Base-by-base conservation (phyloP, 2,329 filamentous ascomycete genomes). In the Alternaria longipes region DNA sequence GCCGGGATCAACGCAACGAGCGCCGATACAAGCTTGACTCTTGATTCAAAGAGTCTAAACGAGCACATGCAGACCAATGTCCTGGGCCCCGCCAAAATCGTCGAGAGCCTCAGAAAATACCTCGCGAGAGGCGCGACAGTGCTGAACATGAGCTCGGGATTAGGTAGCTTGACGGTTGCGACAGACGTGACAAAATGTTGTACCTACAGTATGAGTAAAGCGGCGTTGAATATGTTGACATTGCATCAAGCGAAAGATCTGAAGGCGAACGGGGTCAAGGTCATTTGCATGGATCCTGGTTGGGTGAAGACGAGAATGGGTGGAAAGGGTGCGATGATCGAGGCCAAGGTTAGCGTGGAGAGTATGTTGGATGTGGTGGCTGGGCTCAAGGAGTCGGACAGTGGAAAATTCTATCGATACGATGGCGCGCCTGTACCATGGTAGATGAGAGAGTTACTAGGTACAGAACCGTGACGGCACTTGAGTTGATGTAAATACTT, bases 51-150 rank as follows among this genome's bases (percentile, higher is more conserved):
- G 1, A 77, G 74, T 2, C 64, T 84, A 28, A 41, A 74, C 2
- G 66, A 76, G n/a, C 79, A 83, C 50, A 79, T 85, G 51, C 70
- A 75, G 26, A 71, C 79, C 63, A 85, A 85, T 56, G 82, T 84
- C 4, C 56, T 84, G 18, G 83, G 83, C 0, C 83, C 83, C 0
- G 82, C 82, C 1, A 82, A 82, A 58, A 76, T 80, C 7, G 77
- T 83, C 0, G 75, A 83, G 66, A 74, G 75, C 1, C 63, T 85
- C 0, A 54, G 63, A 12, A 65, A 62, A 28, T 71, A 77, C n/a
- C 62, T 80, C 1, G 71, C 72, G 6, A 45, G 69, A 1, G 69
- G 72, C 8, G 77, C 73, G 4, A 65, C 73, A 4, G 72, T 79
- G 3, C 56, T 80, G 66, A 80, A 79, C 60, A 70, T 79, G 70